Base-by-base conservation (phyloP, 176 grass and related monocot species). In the Lolium rigidum region DNA sequence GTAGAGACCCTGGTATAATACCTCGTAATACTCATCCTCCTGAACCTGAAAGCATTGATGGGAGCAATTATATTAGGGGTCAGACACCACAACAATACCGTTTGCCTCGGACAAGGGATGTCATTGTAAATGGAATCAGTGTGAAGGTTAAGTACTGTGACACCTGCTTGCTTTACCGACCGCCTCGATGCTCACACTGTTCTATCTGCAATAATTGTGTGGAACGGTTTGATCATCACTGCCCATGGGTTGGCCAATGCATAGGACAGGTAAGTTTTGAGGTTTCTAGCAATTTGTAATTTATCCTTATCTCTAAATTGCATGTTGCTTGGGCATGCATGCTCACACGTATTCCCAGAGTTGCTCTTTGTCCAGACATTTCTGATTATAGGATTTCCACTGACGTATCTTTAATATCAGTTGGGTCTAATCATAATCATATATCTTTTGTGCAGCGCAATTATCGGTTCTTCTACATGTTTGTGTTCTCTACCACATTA, bases 391-490 rank as follows among this genome's bases (percentile, higher is more conserved):
- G 8, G 51, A 46, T 62, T 78, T 78, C 17, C 6, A 2, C 16
- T 59, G 44, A 26, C 26, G 1, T 73, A 47, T 8, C 66, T 86
- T 41, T 41, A 62, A 21, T 54, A 35, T 80, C 38, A 48, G 3
- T 63, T 62, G n/a, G 74, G 28, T 15, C 87, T 93, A 47, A 93
- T 56, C 20, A 54, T 83, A 63, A 26, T 10, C 13, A 43, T 87
- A 68, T 86, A 73, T 86, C 31, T 35, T 44, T 89, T 41, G 37
- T 89, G 82, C 92, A 97, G 95, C 91, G 95, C 10, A 97, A 97
- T 82, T 97, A 97, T 82, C 88, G 95, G 20, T 97, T 97, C 90
- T 97, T 97, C 78, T 97, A 97, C 80, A 97, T 97, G 95, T 97
- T 97, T 91, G 95, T 97, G 62, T 97, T 91, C 93, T 95, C 95